These are phyloP conservation scores for Tilletia indica DNA, from an alignment of 1,284 basidiomycete genomes.

Conservation along the genomic window DNA sequence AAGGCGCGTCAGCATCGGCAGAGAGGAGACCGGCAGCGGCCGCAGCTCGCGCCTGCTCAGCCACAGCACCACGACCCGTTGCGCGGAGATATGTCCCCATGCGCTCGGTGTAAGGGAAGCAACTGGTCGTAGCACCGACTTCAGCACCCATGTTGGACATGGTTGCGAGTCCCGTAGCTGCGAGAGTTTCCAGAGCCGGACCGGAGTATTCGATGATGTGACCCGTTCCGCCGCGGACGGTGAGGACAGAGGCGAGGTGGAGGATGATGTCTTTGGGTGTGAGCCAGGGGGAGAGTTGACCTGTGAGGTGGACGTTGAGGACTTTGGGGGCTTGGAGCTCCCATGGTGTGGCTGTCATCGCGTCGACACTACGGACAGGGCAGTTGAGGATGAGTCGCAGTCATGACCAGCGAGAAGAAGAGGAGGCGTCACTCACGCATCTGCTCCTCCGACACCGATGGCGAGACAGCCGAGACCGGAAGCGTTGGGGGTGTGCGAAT, in stretches of 20 bases:
- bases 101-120: slow-evolving; percentile 83
- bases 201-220: slow-evolving; percentile 97
- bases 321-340: slow-evolving; percentile 91
- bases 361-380: slow-evolving; percentile 67
- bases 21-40: slow-evolving; percentile 72
- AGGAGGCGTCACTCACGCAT: slow-evolving; percentile 62
- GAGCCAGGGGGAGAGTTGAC: slow-evolving; percentile 84
- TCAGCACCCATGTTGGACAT: slow-evolving; percentile 99
- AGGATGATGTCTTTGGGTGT: slow-evolving; percentile 97
- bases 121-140: slow-evolving; percentile 95
- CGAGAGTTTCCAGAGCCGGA: slow-evolving; percentile 83
- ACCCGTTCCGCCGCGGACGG: slow-evolving; percentile 94
- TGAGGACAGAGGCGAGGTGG: slow-evolving; percentile 88
- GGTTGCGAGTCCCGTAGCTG: slow-evolving; percentile 92
- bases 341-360: slow-evolving; percentile 97
- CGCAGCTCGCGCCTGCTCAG: slow-evolving; percentile 81
- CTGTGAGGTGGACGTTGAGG: slow-evolving; percentile 78
- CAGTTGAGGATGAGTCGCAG: background rate
- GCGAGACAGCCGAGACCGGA: slow-evolving; percentile 96
- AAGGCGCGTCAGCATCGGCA: slow-evolving; percentile 87
- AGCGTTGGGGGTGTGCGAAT: slow-evolving; percentile 98
- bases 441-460: slow-evolving; percentile 96
- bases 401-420: background rate
- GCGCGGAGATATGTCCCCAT: slow-evolving; percentile 89
- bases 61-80: slow-evolving; percentile 84